Percentiles rank a stretch among this genome's conserved stretches.
phyloP scores from a whole-genome alignment of 1,139 yeast species.

The Debaryomyces psychrophilus region DNA sequence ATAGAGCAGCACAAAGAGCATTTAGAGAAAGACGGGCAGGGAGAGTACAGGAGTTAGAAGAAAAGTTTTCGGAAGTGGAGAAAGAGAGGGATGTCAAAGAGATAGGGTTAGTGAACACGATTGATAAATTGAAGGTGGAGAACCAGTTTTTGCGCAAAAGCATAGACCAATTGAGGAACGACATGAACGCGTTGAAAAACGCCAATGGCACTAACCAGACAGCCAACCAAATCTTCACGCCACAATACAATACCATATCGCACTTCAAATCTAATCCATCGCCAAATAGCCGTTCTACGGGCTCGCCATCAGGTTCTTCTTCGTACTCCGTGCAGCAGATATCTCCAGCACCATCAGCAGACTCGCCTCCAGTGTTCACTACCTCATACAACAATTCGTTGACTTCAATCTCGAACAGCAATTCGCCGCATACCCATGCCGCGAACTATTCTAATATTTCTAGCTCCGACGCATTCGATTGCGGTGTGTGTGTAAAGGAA shows the following conservation, averaged over 20 bases:
- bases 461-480: conserved; percentile 35
- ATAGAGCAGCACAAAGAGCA: conserved; percentile 94
- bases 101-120: conserved; percentile 58
- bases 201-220: not conserved
- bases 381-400: conserved; percentile 4
- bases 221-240: not conserved
- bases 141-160: conserved; percentile 41
- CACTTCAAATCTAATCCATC: conserved; percentile 8
- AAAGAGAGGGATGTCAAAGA: conserved; percentile 65
- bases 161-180: conserved; percentile 39
- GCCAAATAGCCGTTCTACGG: conserved; percentile 17
- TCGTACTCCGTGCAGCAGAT: conserved; percentile 49
- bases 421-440: conserved; percentile 17
- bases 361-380: conserved; percentile 37
- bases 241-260: conserved; percentile 11
- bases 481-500: conserved; percentile 71
- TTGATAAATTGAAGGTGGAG: conserved; percentile 44
- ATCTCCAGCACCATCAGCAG: conserved; percentile 60
- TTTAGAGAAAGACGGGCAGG: conserved; percentile 82
- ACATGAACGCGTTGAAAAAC: conserved; percentile 23
- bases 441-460: conserved; percentile 16
- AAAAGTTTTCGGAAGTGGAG: conserved; percentile 59
- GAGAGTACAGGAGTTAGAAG: conserved; percentile 51
- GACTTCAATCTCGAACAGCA: conserved; percentile 24
- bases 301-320: conserved; percentile 34